Conservation (phyloP, 2,329 filamentous ascomycete species). For the Truncatella angustata region DNA sequence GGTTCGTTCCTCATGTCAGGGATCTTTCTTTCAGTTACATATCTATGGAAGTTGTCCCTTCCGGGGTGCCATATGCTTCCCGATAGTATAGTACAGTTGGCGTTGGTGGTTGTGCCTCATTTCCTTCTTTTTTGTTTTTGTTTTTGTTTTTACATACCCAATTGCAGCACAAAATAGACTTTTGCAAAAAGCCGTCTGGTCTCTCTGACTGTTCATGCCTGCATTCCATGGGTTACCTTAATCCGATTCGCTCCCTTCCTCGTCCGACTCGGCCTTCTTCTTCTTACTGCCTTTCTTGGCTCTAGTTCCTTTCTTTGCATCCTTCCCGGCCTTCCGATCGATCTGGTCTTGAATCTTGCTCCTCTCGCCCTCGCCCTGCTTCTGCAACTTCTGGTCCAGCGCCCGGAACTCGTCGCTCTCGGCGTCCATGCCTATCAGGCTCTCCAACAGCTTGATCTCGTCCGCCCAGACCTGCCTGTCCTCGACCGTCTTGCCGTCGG, state of each 20-base stretch:
- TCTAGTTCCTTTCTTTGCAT: slow-evolving; percentile 39
- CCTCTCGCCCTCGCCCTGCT: slow-evolving; percentile 68
- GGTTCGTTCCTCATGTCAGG: too few species aligned
- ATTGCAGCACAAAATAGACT: slow-evolving; percentile 11
- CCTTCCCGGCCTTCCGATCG: slow-evolving; percentile 68
- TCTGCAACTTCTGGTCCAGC: slow-evolving; percentile 64
- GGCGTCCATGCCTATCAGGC: slow-evolving; percentile 78
- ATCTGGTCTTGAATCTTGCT: slow-evolving; percentile 75
- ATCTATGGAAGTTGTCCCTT: not conserved
- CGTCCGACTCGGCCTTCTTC: slow-evolving; percentile 16
- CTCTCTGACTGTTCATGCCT: too few species aligned
- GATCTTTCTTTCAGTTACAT: not conserved
- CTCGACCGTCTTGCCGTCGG: slow-evolving; percentile 66
- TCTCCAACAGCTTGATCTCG: slow-evolving; percentile 93
- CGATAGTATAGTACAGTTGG: slow-evolving; percentile 3
- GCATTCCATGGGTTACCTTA: too few species aligned
- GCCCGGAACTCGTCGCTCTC: slow-evolving; percentile 70
- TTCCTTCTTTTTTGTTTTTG: not conserved
- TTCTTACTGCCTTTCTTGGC: slow-evolving; percentile 21
- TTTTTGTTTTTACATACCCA: slow-evolving; percentile 13
- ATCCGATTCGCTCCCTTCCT: slow-evolving; percentile 25
- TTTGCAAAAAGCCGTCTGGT: too few species aligned
- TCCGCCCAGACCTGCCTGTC: slow-evolving; percentile 85
- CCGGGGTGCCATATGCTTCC: not conserved
- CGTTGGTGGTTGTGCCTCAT: slow-evolving; percentile 9